phyloP scores from a whole-genome alignment of 352 stramenopile genomes.

The Globisporangium abappressorium region DNA sequence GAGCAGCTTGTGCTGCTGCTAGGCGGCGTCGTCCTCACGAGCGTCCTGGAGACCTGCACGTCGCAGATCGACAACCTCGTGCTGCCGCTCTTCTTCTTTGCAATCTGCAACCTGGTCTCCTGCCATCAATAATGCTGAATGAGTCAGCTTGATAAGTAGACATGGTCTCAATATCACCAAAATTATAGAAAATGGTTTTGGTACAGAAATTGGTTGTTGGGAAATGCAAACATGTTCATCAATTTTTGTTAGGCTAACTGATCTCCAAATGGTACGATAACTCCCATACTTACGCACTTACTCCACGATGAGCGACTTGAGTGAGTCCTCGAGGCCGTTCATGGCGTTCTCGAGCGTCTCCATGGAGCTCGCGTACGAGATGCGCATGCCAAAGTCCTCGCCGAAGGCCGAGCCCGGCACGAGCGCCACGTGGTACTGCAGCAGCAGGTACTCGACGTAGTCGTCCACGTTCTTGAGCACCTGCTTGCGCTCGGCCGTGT shows the following conservation, averaged over 20 bases:
- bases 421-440: conserved; percentile 88
- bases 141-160: no score
- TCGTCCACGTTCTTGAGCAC: conserved; percentile 47
- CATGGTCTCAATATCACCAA: neutral
- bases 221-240: neutral
- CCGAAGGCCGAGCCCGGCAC: conserved; percentile 96
- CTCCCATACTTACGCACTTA: conserved; percentile 10
- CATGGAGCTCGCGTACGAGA: conserved; percentile 95
- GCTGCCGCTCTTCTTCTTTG: conserved; percentile 68
- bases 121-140: conserved; percentile 21
- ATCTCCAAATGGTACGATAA: neutral
- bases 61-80: conserved; percentile 85
- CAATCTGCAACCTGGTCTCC: conserved; percentile 44
- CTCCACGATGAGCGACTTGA: conserved; percentile 51
- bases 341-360: conserved; percentile 71
- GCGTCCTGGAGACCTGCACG: conserved; percentile 60
- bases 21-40: conserved; percentile 44
- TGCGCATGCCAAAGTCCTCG: conserved; percentile 87
- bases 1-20: conserved; percentile 29
- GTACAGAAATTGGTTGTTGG: no score
- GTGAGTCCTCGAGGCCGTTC: conserved; percentile 51
- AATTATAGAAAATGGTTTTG: neutral
- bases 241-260: neutral
- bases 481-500: conserved; percentile 24
- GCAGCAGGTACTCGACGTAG: conserved; percentile 92